Conservation (phyloP, 345 rosid genomes). For the Passiflora organensis region DNA sequence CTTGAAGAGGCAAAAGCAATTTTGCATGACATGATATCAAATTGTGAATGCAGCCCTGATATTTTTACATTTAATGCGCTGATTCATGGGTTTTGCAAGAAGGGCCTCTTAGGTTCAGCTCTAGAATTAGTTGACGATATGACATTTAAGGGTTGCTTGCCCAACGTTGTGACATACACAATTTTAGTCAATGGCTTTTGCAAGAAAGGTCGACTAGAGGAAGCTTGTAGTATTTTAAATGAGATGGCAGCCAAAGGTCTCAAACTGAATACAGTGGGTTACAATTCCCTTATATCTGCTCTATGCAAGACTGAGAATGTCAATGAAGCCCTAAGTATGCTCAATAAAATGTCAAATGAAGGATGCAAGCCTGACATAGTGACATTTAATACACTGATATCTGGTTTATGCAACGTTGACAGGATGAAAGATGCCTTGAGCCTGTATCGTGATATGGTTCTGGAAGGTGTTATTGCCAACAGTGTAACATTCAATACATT, state of each 20-base stretch:
- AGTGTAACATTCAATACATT: constrained; percentile 77
- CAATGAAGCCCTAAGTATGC: constrained; percentile 45
- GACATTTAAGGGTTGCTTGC: constrained; percentile 49
- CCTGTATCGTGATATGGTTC: constrained; percentile 57
- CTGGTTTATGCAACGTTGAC: constrained; percentile 58
- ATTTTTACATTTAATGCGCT: constrained; percentile 58
- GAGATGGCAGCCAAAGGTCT: constrained; percentile 55
- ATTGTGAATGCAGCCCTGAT: constrained; percentile 41
- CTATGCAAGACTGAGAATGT: constrained; percentile 52
- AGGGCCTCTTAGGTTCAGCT: constrained; percentile 58
- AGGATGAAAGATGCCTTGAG: constrained; percentile 53
- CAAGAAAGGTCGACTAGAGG: constrained; percentile 54
- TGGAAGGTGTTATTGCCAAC: constrained; percentile 74
- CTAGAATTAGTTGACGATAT: constrained; percentile 47
- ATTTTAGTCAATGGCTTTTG: constrained; percentile 60
- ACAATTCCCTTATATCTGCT: constrained; percentile 58
- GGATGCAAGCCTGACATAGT: constrained; percentile 78
- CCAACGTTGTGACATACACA: constrained; percentile 58
- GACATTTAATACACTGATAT: constrained; percentile 72
- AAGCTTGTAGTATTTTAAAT: constrained; percentile 38
- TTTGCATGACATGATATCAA: constrained; percentile 35
- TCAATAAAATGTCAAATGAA: constrained; percentile 58
- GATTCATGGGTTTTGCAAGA: constrained; percentile 64
- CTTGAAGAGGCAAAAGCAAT: constrained; percentile 61
- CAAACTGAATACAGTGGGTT: constrained; percentile 66